Evolutionary conservation across 108 stramenopile species (phyloP).

Genomic region (Nannochloropsis salina): DNA sequence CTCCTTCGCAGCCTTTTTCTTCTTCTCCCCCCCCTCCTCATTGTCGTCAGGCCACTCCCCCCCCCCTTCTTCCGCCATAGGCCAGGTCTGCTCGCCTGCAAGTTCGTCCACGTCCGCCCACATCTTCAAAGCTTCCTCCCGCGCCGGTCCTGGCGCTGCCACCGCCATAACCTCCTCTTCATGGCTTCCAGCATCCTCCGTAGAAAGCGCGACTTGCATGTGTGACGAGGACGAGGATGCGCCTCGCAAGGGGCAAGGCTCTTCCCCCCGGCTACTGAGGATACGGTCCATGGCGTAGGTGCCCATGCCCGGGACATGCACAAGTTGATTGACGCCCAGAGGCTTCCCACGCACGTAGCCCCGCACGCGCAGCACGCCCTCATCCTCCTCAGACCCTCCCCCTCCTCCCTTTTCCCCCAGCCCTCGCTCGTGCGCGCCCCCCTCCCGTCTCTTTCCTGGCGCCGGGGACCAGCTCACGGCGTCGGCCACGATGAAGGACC

Average conservation of each 20-base stretch:
- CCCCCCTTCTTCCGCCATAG: conserved; percentile 78
- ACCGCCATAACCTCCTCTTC: conserved; percentile 19
- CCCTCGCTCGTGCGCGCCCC: too few species aligned
- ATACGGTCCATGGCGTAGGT: conserved; percentile 66
- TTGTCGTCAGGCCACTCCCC: conserved; percentile 23
- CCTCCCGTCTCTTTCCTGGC: neutral
- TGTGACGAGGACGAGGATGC: neutral
- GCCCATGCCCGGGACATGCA: conserved; percentile 82
- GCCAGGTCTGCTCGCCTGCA: conserved; percentile 96
- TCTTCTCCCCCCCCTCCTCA: conserved; percentile 6
- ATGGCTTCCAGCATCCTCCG: neutral
- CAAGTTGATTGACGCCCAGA: conserved; percentile 68
- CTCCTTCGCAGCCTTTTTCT: neutral
- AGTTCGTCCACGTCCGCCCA: conserved; percentile 84
- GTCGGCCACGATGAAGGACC: conserved; percentile 68
- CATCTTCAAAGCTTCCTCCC: conserved; percentile 67
- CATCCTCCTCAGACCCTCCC: conserved; percentile 47
- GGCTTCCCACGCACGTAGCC: conserved; percentile 87
- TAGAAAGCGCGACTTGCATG: neutral
- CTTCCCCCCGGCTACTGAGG: neutral
- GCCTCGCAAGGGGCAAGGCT: conserved; percentile 40
- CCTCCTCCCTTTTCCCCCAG: conserved; percentile 58
- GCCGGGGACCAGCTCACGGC: conserved; percentile 67
- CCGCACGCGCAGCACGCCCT: conserved; percentile 64
- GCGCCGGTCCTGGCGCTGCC: conserved; percentile 30